A percentile compares a stretch with the other conserved stretches of the same genome.
phyloP scores from a whole-genome alignment of 2,329 filamentous ascomycete species.

The Ophiocordyceps unilateralis region DNA sequence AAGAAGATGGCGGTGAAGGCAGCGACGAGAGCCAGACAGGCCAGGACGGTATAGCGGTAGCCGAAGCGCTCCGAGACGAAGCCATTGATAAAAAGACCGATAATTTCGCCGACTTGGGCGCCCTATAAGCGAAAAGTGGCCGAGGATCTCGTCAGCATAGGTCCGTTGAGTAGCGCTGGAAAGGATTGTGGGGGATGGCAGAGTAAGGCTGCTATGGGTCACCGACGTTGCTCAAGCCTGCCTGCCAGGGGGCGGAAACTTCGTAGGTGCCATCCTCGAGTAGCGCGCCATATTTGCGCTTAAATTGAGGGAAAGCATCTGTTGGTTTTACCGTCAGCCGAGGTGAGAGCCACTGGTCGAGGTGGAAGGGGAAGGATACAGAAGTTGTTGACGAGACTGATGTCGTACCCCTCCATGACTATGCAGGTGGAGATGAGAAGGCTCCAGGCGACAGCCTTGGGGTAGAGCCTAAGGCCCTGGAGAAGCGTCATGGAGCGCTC shows the following conservation, averaged over 20 bases:
- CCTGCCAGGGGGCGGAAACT: conserved; percentile 44
- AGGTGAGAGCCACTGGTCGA: conserved; percentile 2
- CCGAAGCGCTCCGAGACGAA: conserved; percentile 49
- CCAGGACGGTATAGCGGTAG: conserved; percentile 48
- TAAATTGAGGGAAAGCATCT: conserved; percentile 40
- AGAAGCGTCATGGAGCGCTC: conserved; percentile 54
- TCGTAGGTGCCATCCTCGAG: conserved; percentile 29
- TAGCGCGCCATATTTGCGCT: conserved; percentile 36
- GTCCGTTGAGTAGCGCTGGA: background rate
- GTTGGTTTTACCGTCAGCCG: background rate
- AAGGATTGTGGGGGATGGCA: background rate
- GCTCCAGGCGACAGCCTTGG: conserved; percentile 73
- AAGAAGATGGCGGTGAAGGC: conserved; percentile 48
- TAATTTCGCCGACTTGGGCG: conserved; percentile 35
- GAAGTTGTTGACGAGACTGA: conserved; percentile 68
- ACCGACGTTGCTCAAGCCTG: conserved; percentile 33
- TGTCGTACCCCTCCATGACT: conserved; percentile 80
- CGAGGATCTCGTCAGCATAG: background rate
- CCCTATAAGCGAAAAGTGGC: conserved; percentile 3
- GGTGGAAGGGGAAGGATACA: conserved; percentile 23
- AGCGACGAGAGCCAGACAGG: conserved; percentile 32
- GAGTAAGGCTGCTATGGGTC: conserved; percentile 9
- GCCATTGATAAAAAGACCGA: conserved; percentile 50
- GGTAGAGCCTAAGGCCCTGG: conserved; percentile 68
- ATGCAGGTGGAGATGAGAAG: conserved; percentile 81